Evolutionary conservation across 148 eudicot species (phyloP).

Genomic region (Limonium bicolor): DNA sequence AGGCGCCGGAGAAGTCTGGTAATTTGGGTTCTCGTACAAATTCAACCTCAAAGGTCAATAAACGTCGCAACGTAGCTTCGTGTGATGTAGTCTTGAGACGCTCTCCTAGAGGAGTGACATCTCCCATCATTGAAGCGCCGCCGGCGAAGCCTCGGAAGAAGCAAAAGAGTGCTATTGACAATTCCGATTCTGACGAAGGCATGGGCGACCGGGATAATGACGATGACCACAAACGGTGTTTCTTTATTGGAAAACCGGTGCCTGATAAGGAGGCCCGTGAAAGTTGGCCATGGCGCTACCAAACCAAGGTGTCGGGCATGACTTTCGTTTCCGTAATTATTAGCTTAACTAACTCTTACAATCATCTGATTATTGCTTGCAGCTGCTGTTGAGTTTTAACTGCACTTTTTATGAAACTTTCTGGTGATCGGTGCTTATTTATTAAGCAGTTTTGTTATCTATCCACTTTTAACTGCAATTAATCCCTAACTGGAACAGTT

Average conservation of each 20-base stretch:
- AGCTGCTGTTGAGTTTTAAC: neutral
- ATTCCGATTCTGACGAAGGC: slow-evolving; percentile 4
- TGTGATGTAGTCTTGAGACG: slow-evolving; percentile 17
- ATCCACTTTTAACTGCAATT: slow-evolving; percentile 4
- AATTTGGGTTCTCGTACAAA: neutral
- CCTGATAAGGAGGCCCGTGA: slow-evolving; percentile 53
- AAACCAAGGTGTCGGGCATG: slow-evolving; percentile 65
- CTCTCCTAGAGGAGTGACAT: slow-evolving; percentile 16
- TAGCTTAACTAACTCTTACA: neutral
- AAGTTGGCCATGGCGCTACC: slow-evolving; percentile 74
- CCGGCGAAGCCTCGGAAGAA: slow-evolving; percentile 11
- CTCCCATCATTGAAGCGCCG: slow-evolving; percentile 8
- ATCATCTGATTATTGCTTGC: neutral
- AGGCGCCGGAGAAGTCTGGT: slow-evolving; percentile 5
- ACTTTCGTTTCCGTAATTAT: neutral
- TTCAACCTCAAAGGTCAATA: neutral
- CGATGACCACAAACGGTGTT: slow-evolving; percentile 5
- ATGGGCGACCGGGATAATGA: slow-evolving; percentile 1
- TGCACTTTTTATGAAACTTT: neutral
- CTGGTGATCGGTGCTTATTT: slow-evolving; percentile 5
- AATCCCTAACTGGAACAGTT: slow-evolving; percentile 4
- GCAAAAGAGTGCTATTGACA: slow-evolving; percentile 1
- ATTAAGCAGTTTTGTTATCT: slow-evolving; percentile 4
- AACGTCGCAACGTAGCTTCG: neutral
- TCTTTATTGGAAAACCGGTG: slow-evolving; percentile 62